Evolutionary conservation across 768 basidiomycete species (phyloP).

Genomic region (Leccinum broughii): DNA sequence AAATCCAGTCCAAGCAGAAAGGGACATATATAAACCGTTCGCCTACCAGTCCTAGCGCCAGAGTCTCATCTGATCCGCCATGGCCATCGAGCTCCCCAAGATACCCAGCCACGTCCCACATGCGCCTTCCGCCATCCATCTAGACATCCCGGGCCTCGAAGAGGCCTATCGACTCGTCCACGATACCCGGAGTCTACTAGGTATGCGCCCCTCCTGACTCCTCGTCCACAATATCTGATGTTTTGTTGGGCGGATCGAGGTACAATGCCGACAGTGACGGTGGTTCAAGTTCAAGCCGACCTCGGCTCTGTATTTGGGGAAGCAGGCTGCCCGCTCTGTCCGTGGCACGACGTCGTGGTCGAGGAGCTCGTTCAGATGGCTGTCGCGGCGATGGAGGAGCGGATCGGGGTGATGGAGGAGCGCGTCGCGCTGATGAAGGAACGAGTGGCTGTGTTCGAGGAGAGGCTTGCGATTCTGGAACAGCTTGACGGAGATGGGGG

Average conservation of each 20-base stretch:
- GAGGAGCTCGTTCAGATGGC: background rate
- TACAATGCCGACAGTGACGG: background rate
- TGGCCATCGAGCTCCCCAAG: background rate
- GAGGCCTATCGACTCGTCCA: background rate
- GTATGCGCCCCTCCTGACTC: background rate
- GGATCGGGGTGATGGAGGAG: background rate
- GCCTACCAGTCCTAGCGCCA: background rate
- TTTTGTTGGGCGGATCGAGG: accelerated
- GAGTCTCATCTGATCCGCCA: background rate
- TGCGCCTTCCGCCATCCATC: background rate
- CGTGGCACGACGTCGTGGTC: background rate
- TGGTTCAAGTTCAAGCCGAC: background rate
- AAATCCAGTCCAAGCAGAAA: background rate
- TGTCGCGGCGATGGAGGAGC: background rate
- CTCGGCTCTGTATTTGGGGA: background rate
- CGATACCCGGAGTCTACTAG: background rate
- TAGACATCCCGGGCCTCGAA: background rate
- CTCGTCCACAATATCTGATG: background rate
- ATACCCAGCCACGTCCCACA: background rate
- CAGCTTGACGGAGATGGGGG: background rate
- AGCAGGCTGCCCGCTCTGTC: background rate
- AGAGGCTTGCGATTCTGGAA: background rate
- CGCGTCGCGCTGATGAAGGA: background rate
- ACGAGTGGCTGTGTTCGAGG: background rate
- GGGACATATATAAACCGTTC: background rate